Evolutionary conservation across 176 grass and related monocot species (phyloP).

Genomic region (Aegilops tauschii): DNA sequence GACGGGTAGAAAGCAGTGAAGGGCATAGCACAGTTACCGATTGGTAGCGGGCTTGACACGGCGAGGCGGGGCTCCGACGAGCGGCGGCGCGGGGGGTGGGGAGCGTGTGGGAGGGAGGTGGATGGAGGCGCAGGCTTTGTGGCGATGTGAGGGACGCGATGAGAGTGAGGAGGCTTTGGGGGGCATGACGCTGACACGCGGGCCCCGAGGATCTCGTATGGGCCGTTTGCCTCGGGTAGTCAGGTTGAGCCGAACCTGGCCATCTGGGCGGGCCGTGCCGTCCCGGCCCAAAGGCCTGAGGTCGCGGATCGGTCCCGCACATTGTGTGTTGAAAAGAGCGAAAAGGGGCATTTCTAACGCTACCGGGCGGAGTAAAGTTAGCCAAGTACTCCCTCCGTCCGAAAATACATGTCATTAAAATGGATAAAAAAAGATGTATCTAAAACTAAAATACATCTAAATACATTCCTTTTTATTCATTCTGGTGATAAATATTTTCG

Average conservation of each 20-base stretch:
- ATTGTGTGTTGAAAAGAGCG: too few species aligned
- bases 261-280: background rate
- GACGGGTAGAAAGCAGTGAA: background rate
- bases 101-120: background rate
- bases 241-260: background rate
- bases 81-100: constrained; percentile 26
- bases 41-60: background rate
- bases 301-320: background rate
- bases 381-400: too few species aligned
- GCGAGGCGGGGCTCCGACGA: constrained; percentile 34
- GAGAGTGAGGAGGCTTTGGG: background rate
- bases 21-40: background rate
- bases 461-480: too few species aligned
- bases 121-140: constrained; percentile 10
- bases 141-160: constrained; percentile 4
- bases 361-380: too few species aligned
- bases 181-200: constrained; percentile 2
- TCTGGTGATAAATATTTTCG: too few species aligned
- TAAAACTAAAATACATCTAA: too few species aligned
- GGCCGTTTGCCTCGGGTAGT: too few species aligned
- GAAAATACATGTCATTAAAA: too few species aligned
- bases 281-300: background rate
- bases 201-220: background rate
- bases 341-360: too few species aligned
- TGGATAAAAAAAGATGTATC: too few species aligned